Conservation (phyloP, 345 rosid species). For the Capsella bursapastoris region DNA sequence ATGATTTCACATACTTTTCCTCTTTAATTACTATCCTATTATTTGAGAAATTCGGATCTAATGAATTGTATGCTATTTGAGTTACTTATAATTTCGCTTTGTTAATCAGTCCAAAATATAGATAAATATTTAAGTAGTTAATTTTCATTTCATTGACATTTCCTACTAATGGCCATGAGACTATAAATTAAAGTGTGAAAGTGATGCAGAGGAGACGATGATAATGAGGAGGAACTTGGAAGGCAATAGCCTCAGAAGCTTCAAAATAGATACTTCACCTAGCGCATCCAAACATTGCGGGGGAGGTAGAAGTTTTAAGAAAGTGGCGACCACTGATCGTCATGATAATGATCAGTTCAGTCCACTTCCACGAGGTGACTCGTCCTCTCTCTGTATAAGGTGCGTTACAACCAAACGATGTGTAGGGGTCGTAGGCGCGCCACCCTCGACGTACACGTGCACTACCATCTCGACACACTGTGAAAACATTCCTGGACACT, state of each 20-base stretch:
- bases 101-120: not conserved
- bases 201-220: not conserved
- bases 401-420: not conserved
- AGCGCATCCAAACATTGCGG: not conserved
- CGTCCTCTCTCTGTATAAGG: not conserved
- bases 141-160: not conserved
- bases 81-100: not conserved
- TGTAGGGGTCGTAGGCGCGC: conserved; percentile 10
- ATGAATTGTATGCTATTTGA: not conserved
- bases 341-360: not conserved
- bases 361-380: not conserved
- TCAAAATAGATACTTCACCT: not conserved
- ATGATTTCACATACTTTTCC: too few relatives aligned
- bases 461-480: not conserved
- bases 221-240: not conserved
- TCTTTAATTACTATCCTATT: too few relatives aligned
- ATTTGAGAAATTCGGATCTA: not conserved
- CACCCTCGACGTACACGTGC: not conserved
- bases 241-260: not conserved
- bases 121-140: not conserved
- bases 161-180: not conserved
- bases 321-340: not conserved
- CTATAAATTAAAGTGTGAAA: not conserved
- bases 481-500: not conserved
- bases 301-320: not conserved